Evolutionary conservation across 208 protist species (phyloP), one percentile per base, ranked within the genome.

Genomic region (Kentomonas sorsogonicus): DNA sequence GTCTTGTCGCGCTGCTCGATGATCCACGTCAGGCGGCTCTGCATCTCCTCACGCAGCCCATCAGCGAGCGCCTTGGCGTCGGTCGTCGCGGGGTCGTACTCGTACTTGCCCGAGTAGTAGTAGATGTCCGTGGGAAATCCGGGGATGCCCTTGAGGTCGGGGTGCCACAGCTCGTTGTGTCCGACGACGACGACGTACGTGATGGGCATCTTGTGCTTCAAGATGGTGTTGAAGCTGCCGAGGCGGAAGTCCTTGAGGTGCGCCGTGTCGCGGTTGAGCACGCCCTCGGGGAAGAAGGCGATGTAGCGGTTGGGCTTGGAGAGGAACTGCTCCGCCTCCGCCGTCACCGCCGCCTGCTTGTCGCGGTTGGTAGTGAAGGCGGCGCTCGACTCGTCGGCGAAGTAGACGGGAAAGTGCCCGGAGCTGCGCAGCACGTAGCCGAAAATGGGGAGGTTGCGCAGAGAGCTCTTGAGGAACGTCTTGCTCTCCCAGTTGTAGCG

Each of bases 261-360:
- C 54, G 75, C 71, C 11, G 85, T 78, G 29, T 51, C 66, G 39
- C 60, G 72, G 59, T 88, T 93, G 27, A 93, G 55, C 16, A 57
- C 79, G 15, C 86, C 86, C 66, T 93, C 86, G 0, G 82, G 82
- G 60, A 84, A 93, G n/a, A n/a, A n/a, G n/a, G n/a, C n/a, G 69
- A 90, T 76, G 53, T 60, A 75, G 47, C 89, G 40, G 31, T 52
- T 62, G n/a, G 71, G 71, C 6, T 68, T 20, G 5, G 56, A 43
- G 3, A 84, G 10, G 64, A 83, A 84, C 56, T 26, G 20, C 25
- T 88, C 79, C 20, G 77, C 68, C 16, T 68, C 65, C n/a, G 23
- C 68, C 5, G 52, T 61, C 22, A 93, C 79, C 16, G 50, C 30
- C 15, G 60, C 74, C 71, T 93, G 86, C 59, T 79, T 86, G 29